Base-by-base conservation (phyloP, 345 rosid genomes). In the Ceriops decandra region DNA sequence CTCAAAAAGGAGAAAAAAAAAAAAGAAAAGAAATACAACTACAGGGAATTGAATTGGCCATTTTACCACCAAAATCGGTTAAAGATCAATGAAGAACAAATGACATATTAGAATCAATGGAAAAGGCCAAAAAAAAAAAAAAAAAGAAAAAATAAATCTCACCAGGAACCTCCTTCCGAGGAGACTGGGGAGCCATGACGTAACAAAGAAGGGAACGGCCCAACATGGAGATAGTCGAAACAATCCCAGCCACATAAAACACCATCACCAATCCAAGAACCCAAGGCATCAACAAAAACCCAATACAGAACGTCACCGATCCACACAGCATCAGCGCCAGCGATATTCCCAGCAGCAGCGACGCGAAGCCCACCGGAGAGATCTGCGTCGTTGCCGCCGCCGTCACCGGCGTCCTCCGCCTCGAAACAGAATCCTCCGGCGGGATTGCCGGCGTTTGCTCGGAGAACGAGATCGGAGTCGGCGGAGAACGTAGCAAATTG, bases 281-380 rank as follows among this genome's bases (percentile, higher is more conserved):
- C 99, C 98, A 95, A 1, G 99, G 99, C 95, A 95, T 85, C 89
- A 95, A 63, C 73, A 95, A 77, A 64, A 95, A 87, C 0, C 99
- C 99, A n/a, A 95, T 87, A 65, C 91, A 91, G 82, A 95, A 91
- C 53, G 99, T 88, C 59, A 95, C 84, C 49, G 92, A 90, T 81
- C 99, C 98, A 60, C 98, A 90, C 7, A 95, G 70, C 92, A 95
- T 95, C 80, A 95, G 73, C 8, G 92, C 74, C 64, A 91, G n/a
- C 3, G 96, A 90, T 5, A 85, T 77, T 66, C 98, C 99, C 2
- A 95, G 79, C 76, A 95, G 79, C 87, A 90, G 52, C 53, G 90
- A 88, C 58, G 92, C 96, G 42, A 95, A 90, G 0, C 93, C 99
- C 54, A 91, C 82, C 54, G 97, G 93, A 19, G 98, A 60, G 17